Evolutionary conservation across 2,329 filamentous ascomycete genomes (phyloP).

Genomic region (Trichophyton equinum): DNA sequence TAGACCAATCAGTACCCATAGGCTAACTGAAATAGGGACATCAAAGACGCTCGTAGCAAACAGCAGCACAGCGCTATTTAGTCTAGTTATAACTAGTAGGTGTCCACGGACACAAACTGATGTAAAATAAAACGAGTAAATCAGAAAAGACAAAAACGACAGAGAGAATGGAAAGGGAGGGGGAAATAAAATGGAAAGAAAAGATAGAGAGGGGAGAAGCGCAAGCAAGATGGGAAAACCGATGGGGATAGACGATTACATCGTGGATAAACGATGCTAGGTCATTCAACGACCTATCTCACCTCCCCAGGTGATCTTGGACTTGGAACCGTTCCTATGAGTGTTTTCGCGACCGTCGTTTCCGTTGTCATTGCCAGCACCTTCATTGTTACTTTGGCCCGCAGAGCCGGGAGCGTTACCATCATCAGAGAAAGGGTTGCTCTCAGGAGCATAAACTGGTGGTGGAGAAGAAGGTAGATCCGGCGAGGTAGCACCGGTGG

Average conservation of each 20-base stretch:
- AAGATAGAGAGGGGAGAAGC: neutral
- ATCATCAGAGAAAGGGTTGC: slow-evolving; percentile 2
- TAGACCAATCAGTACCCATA: neutral
- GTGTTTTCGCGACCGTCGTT: slow-evolving; percentile 10
- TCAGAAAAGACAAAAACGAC: neutral
- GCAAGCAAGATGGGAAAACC: neutral
- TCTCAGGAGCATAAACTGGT: neutral
- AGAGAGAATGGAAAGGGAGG: neutral
- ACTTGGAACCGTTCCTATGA: slow-evolving; percentile 15
- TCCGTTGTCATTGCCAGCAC: neutral
- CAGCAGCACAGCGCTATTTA: slow-evolving; percentile 1
- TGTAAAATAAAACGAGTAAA: neutral
- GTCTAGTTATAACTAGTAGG: neutral
- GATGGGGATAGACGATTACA: neutral
- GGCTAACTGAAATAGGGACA: neutral
- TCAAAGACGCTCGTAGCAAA: neutral
- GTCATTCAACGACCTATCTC: slow-evolving; percentile 22
- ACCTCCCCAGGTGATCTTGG: slow-evolving; percentile 31
- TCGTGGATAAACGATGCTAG: neutral
- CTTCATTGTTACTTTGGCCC: slow-evolving; percentile 9
- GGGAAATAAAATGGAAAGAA: neutral
- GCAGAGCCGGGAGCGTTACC: slow-evolving; percentile 12
- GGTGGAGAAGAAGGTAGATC: neutral
- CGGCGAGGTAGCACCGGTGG: neutral
- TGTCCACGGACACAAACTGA: neutral